A percentile compares a stretch with the other conserved stretches of the same genome.
Conservation (phyloP, 768 basidiomycete species). For the Cystobasidium tubakii region DNA sequence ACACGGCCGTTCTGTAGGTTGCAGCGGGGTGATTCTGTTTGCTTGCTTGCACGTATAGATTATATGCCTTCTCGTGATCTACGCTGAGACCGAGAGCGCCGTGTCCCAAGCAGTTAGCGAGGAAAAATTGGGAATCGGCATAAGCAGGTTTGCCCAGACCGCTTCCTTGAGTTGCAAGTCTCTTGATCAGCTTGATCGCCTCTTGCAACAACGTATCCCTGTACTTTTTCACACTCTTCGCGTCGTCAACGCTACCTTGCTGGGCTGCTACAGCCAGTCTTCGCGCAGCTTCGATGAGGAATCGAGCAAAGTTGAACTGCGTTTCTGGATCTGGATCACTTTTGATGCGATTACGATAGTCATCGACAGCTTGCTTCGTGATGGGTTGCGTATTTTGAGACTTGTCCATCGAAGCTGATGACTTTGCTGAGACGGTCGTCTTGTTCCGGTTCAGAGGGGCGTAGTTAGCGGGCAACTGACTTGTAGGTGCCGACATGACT, state of each 20-base stretch:
- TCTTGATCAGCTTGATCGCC: slow-evolving; percentile 82
- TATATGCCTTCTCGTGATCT: slow-evolving; percentile 96
- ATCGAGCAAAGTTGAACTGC: slow-evolving; percentile 96
- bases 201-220: slow-evolving; percentile 79
- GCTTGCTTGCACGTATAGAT: slow-evolving; percentile 89
- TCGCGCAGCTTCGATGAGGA: slow-evolving; percentile 95
- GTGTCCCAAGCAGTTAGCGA: slow-evolving; percentile 93
- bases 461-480: background rate
- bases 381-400: slow-evolving; percentile 36
- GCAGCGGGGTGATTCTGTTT: slow-evolving; percentile 95
- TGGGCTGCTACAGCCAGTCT: slow-evolving; percentile 74
- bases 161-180: slow-evolving; percentile 76
- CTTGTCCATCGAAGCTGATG: slow-evolving; percentile 7
- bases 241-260: slow-evolving; percentile 38
- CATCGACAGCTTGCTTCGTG: slow-evolving; percentile 77
- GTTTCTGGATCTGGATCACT: slow-evolving; percentile 96
- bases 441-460: slow-evolving; percentile 9
- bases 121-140: slow-evolving; percentile 95
- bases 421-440: slow-evolving; percentile 22
- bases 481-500: background rate
- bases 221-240: slow-evolving; percentile 77
- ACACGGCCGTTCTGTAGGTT: slow-evolving; percentile 93
- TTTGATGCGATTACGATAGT: slow-evolving; percentile 95
- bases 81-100: slow-evolving; percentile 91
- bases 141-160: slow-evolving; percentile 60